Percentiles rank a stretch among this genome's conserved stretches.
These are phyloP conservation scores for Nakazawaea molendinolei DNA, from an alignment of 805 yeast genomes.

Conservation along the genomic window DNA sequence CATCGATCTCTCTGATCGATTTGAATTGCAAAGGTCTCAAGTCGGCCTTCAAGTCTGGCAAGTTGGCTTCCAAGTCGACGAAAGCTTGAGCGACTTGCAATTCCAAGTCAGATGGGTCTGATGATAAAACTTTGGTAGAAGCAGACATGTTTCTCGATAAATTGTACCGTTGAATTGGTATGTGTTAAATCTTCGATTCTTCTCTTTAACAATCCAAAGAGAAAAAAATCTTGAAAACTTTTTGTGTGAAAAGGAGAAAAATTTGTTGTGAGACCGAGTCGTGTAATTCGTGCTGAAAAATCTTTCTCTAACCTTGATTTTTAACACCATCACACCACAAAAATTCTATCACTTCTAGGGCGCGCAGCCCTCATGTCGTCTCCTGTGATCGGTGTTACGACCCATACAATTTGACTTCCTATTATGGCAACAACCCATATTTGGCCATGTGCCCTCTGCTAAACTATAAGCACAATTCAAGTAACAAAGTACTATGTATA, in stretches of 20 bases:
- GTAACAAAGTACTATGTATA: no score
- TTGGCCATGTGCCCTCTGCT: no score
- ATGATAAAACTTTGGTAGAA: conserved; percentile 89
- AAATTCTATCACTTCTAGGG: no score
- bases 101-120: conserved; percentile 97
- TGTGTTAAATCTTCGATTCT: background rate
- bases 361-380: no score
- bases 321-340: no score
- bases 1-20: conserved; percentile 97
- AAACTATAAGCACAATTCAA: no score
- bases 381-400: no score
- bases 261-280: background rate
- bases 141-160: conserved; percentile 71
- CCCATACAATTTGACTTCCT: no score
- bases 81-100: conserved; percentile 99
- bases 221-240: conserved; percentile 4
- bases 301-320: no score
- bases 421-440: no score
- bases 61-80: conserved; percentile 87
- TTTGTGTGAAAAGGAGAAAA: conserved; percentile 11
- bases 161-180: no score
- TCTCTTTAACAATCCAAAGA: background rate
- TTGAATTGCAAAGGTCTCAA: conserved; percentile 98
- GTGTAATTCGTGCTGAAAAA: no score
- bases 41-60: conserved; percentile 95